These are phyloP conservation scores for Tolypocladium inflatum DNA, from an alignment of 2,329 filamentous ascomycete species.

Conservation along the genomic window DNA sequence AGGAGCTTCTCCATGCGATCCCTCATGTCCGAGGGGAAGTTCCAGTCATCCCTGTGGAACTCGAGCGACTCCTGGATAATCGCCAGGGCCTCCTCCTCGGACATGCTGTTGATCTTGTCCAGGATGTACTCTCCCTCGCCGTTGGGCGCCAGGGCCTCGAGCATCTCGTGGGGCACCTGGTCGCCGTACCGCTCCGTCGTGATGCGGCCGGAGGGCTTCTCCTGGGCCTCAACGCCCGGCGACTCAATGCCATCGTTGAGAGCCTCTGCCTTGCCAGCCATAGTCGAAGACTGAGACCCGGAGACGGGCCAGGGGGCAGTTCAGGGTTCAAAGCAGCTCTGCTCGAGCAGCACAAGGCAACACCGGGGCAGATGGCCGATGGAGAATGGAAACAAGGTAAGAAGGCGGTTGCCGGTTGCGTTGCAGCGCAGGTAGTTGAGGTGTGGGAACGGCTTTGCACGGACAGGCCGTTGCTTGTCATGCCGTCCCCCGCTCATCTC, in stretches of 20 bases:
- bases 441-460: background rate
- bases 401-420: background rate
- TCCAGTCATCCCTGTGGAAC: slow-evolving; percentile 34
- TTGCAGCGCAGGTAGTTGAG: background rate
- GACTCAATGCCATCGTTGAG: background rate
- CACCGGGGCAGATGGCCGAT: background rate
- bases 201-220: background rate
- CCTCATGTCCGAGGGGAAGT: slow-evolving; percentile 32
- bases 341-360: background rate
- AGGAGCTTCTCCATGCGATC: slow-evolving; percentile 29
- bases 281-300: background rate
- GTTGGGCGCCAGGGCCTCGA: slow-evolving; percentile 31
- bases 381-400: background rate
- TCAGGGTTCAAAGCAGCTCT: background rate
- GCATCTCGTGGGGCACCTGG: slow-evolving; percentile 27
- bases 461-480: background rate
- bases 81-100: slow-evolving; percentile 29
- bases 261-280: background rate
- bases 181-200: slow-evolving; percentile 13
- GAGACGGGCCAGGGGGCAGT: background rate
- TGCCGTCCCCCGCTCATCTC: background rate
- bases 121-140: slow-evolving; percentile 29
- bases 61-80: slow-evolving; percentile 26
- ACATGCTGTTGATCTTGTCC: slow-evolving; percentile 30
- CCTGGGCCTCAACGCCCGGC: background rate